Conservation (phyloP, 306 rosid species). For the Pachyrhizus erosus region DNA sequence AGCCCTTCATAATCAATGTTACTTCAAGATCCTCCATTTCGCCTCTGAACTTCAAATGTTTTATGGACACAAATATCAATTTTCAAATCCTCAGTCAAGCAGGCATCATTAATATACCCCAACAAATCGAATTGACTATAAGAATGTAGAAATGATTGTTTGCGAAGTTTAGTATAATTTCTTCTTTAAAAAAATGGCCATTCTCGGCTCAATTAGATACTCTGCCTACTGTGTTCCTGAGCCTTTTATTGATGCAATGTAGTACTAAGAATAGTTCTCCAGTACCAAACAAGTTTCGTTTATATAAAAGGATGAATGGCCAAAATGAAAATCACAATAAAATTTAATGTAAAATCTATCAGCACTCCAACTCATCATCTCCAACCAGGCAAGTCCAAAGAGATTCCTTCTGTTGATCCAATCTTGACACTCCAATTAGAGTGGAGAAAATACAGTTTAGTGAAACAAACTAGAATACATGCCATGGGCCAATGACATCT, state of each 20-base stretch:
- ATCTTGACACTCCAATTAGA: background rate
- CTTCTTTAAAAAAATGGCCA: background rate
- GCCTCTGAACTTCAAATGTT: background rate
- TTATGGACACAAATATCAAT: background rate
- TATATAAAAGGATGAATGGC: background rate
- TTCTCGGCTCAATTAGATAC: background rate
- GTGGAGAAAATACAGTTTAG: slow-evolving; percentile 14
- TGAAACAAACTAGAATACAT: background rate
- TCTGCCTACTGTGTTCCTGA: background rate
- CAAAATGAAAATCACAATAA: slow-evolving; percentile 12
- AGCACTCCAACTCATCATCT: slow-evolving; percentile 6
- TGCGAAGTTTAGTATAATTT: background rate
- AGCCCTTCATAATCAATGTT: background rate
- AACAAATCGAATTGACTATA: background rate
- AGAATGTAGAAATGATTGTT: background rate
- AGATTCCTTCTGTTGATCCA: background rate
- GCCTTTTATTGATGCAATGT: background rate
- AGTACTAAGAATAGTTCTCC: background rate
- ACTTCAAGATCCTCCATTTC: background rate
- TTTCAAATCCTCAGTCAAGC: background rate
- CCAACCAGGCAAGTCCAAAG: slow-evolving; percentile 6
- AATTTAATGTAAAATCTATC: background rate
- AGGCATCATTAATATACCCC: background rate
- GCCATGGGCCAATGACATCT: slow-evolving; percentile 5
- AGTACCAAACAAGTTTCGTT: background rate